A percentile compares a stretch with the other conserved stretches of the same genome.
phyloP scores from a whole-genome alignment of 805 yeast genomes.

The Sungouiella thailandica region DNA sequence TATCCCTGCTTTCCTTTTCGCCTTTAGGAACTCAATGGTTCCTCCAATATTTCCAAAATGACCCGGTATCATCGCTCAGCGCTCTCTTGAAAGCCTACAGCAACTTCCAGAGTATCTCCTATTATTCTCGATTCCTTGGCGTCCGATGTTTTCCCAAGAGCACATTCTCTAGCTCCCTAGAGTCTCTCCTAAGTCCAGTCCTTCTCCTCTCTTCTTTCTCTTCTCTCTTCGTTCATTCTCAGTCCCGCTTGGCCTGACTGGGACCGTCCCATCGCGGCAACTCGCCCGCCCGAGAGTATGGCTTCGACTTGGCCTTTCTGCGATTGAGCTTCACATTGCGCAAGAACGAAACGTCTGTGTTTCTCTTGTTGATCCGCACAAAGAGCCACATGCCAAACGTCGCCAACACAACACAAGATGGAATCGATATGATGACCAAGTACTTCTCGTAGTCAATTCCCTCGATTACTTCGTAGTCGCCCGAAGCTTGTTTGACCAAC shows the following conservation, averaged over 20 bases:
- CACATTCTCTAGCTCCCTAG: too few relatives aligned
- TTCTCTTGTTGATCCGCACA: slow-evolving; percentile 44
- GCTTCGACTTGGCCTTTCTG: slow-evolving; percentile 17
- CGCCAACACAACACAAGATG: slow-evolving; percentile 57
- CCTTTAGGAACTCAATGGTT: too few relatives aligned
- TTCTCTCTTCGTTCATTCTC: too few relatives aligned
- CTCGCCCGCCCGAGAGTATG: too few relatives aligned
- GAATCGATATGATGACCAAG: slow-evolving; percentile 63
- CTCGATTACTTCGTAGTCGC: slow-evolving; percentile 39
- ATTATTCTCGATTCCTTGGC: too few relatives aligned
- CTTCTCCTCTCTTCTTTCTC: not conserved
- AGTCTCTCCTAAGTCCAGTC: not conserved
- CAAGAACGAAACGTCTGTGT: slow-evolving; percentile 38
- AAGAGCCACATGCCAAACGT: slow-evolving; percentile 63
- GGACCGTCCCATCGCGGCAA: slow-evolving; percentile 31
- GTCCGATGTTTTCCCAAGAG: too few relatives aligned
- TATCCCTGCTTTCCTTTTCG: too few relatives aligned
- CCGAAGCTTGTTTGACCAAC: slow-evolving; percentile 22
- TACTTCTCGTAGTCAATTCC: slow-evolving; percentile 52
- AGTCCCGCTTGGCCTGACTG: slow-evolving; percentile 13
- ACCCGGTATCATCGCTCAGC: too few relatives aligned
- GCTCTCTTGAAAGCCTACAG: too few relatives aligned
- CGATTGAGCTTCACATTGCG: slow-evolving; percentile 26
- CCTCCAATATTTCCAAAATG: too few relatives aligned
- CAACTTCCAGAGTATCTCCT: too few relatives aligned